Evolutionary conservation across 2,329 filamentous ascomycete genomes (phyloP), one percentile per base, ranked within the genome.

Genomic region (Penicillium sp.): DNA sequence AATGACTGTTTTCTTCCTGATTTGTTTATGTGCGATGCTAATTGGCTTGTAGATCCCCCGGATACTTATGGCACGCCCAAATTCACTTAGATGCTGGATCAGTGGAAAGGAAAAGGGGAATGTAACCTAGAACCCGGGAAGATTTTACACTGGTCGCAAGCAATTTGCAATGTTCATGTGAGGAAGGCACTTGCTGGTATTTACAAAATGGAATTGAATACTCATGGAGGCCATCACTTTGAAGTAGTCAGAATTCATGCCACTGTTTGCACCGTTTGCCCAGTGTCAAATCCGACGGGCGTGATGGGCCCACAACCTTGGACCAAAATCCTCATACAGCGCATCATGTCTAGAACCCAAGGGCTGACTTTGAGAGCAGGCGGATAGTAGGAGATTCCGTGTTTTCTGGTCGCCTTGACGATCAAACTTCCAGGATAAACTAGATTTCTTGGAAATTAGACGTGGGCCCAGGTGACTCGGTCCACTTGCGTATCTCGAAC

Each of bases 21-120:
- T 13, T 5, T 2, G 2, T 20, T 20, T 35, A 3, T 18, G 18
- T 13, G 1, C 12, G 15, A 40, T 29, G 41, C 49, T 58, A 24
- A 58, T 23, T 40, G 18, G 20, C 20, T 33, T 24, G 3, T 41
- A 78, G 78, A 81, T 69, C 77, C 77, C 1, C 74, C 77, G 29
- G 75, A 74, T 7, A 76, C 75, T 31, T 81, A 81, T 65, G 73
- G 38, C 5, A 40, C 25, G 15, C 24, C 46, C 2, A 39, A 23
- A 8, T 44, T 48, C 40, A 29, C 27, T 9, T 31, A 20, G 25
- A 39, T 15, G n/a, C 2, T 15, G 23, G 32, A 12, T 2, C 7
- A 29, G 27, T 28, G 20, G 6, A 20, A 27, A 12, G n/a, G 10
- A 23, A 23, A 38, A 6, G 8, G 1, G 15, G 6, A 3, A 8